Evolutionary conservation across 2,329 filamentous ascomycete species (phyloP), one percentile per base, ranked within the genome.

Genomic region (Grosmannia clavigera): DNA sequence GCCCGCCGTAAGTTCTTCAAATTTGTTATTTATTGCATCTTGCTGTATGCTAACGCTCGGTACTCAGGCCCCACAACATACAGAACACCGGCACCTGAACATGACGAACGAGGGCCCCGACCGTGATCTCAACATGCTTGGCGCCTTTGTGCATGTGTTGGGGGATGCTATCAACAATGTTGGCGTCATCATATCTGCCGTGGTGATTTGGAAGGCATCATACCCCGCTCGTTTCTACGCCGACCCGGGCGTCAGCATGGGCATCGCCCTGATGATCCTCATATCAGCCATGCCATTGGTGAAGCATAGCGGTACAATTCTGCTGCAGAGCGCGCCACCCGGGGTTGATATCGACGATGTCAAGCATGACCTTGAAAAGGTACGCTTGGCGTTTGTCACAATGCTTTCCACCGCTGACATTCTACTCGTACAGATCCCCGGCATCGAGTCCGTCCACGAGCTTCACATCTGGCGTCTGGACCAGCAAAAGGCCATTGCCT

Each of bases 111-210:
- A 70, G 58, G 61, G 65, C 16, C 74, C 72, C 0, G 75, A 75
- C 1, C 76, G 76, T 61, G 84, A 91, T 67, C 74, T 91, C n/a
- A 86, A 84, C 12, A 85, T 89, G 76, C 73, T 87, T 63, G 87
- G 84, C 1, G 86, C 88, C 1, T 67, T 91, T 12, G 71, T 88
- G 16, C 88, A 92, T 66, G 80, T 91, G 31, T 67, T 88, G 3
- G 84, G 86, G 38, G 88, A 92, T 66, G 85, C 86, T 5, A 76
- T 87, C 63, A 91, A 90, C 72, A 92, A 92, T 65, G 70, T 90
- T 12, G 87, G 86, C 11, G 87, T 92, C 61, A 89, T 90, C 56
- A 74, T 85, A 43, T 81, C 86, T 0, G 86, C 85, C 0, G 67
- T 85, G 2, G 76, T 89, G 38, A 86, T 91, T 68, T 90, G 86